phyloP scores from a whole-genome alignment of 2,329 filamentous ascomycete species.

The Paraconiothyrium sp. region DNA sequence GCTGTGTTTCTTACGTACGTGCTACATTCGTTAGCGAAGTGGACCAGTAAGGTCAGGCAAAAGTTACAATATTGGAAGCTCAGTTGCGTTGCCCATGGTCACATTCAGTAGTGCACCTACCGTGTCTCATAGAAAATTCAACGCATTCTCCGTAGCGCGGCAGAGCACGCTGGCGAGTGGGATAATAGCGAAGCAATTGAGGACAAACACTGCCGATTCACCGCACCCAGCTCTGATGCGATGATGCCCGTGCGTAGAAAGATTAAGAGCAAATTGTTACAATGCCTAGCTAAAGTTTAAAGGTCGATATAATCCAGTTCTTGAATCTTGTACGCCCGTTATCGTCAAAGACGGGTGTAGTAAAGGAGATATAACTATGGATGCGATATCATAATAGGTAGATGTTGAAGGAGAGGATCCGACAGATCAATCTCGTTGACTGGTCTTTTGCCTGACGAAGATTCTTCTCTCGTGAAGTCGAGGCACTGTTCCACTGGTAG shows the following conservation, averaged over 20 bases:
- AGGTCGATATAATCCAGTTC: background rate
- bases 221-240: constrained; percentile 62
- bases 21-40: background rate
- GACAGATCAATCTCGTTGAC: background rate
- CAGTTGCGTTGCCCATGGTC: constrained; percentile 83
- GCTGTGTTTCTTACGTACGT: background rate
- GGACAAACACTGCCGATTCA: constrained; percentile 64
- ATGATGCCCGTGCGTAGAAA: constrained; percentile 76
- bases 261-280: constrained; percentile 81
- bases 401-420: background rate
- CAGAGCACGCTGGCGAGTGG: constrained; percentile 26
- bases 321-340: background rate
- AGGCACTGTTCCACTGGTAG: background rate
- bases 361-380: constrained; percentile 13
- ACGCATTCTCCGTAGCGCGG: constrained; percentile 69
- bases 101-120: constrained; percentile 27
- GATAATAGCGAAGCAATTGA: constrained; percentile 28
- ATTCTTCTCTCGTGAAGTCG: background rate
- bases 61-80: constrained; percentile 78
- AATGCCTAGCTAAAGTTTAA: constrained; percentile 46
- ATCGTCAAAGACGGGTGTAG: background rate
- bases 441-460: background rate
- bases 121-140: constrained; percentile 82
- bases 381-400: too few species aligned
- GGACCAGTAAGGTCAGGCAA: constrained; percentile 29